Conservation (phyloP, 495 filamentous ascomycete genomes). For the Penicilliopsis zonata region DNA sequence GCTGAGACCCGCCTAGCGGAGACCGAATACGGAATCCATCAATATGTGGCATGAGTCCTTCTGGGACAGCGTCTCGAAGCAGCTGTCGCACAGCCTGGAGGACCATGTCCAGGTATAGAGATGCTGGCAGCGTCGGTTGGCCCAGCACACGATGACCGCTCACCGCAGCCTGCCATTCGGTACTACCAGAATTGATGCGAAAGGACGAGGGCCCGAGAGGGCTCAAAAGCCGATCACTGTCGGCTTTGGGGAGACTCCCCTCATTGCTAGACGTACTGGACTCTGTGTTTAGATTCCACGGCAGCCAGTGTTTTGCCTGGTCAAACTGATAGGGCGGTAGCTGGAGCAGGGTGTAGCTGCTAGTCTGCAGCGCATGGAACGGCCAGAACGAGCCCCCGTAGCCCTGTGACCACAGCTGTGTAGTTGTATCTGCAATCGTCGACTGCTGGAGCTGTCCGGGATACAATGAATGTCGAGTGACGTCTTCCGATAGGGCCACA, state of each 20-base stretch:
- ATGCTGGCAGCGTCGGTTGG: conserved; percentile 17
- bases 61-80: no score
- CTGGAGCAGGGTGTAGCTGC: conserved; percentile 18
- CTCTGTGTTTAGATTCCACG: conserved; percentile 12
- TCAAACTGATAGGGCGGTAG: conserved; percentile 47
- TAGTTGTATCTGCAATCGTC: conserved; percentile 31
- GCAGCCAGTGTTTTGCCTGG: conserved; percentile 30
- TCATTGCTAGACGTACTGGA: not conserved
- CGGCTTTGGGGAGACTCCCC: conserved; percentile 16
- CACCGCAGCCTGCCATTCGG: conserved; percentile 19
- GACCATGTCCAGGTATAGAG: conserved; percentile 41
- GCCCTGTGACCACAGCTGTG: conserved; percentile 35
- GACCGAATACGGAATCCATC: no score
- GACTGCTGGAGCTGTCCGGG: conserved; percentile 10
- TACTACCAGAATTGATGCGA: conserved; percentile 7
- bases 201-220: no score
- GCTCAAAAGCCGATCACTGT: no score
- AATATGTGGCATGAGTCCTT: no score
- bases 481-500: conserved; percentile 22
- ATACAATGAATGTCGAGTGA: conserved; percentile 25
- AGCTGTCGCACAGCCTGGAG: no score
- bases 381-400: conserved; percentile 33
- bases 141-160: conserved; percentile 31
- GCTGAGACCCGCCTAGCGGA: no score
- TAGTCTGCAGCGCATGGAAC: conserved; percentile 24